phyloP scores from a whole-genome alignment of 1,139 yeast genomes.

The Nadsonia starkeyi-henricii region DNA sequence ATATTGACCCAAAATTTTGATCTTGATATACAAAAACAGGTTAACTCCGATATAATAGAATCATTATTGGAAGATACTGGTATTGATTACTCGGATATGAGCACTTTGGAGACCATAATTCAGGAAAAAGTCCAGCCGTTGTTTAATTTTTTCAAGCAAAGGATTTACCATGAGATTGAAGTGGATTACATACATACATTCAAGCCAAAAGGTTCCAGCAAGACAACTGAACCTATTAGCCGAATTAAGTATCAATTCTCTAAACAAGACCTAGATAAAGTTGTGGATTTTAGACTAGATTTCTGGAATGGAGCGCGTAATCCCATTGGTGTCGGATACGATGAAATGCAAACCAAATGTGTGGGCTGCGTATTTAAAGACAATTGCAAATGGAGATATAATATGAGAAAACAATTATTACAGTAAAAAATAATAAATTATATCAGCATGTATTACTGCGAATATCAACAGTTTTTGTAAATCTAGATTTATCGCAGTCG shows the following conservation, averaged over 20 bases:
- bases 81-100: background rate
- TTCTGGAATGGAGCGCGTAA: background rate
- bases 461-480: no score
- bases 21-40: background rate
- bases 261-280: background rate
- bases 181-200: background rate
- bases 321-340: background rate
- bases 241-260: background rate
- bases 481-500: no score
- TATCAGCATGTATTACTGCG: no score
- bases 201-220: background rate
- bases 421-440: no score
- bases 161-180: background rate
- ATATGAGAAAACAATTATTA: background rate
- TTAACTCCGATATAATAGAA: background rate
- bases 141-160: background rate
- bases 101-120: background rate
- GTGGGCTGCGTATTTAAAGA: background rate
- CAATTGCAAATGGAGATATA: background rate
- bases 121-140: background rate
- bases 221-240: background rate
- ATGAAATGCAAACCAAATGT: background rate
- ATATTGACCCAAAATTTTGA: background rate
- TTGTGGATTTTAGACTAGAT: background rate
- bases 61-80: background rate